Base-by-base conservation (phyloP, 1,284 basidiomycete species). In the Leccinum solheimii region DNA sequence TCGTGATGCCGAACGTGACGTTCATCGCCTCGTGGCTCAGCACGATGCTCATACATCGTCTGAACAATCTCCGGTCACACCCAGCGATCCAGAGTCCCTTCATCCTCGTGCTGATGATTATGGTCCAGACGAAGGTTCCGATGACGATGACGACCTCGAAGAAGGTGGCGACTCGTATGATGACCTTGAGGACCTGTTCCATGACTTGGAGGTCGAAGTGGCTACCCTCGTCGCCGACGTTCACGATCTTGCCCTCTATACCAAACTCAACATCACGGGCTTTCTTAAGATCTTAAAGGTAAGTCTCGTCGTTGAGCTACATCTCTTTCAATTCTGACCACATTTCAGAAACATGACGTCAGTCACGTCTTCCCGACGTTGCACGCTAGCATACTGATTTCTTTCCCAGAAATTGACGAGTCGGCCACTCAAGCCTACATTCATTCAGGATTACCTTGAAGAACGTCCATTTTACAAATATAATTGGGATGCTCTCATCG, bases 241-340 rank as follows among this genome's bases (percentile, higher is more conserved):
- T 8, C 97, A 99, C 74, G 97, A 99, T 77, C 83, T 99, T 30
- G 96, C 97, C 11, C 79, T 97, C 58, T 97, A 95, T 76, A 92
- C 92, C 5, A 98, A 98, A 77, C 85, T 98, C 66, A 98, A 98
- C 76, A 95, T 94, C 74, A 97, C 97, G 1, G 97, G 97, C 9
- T 99, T 99, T 78, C 92, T 98, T 84, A 99, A 99, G 80, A 99
- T 99, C 66, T 83, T 98, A 66, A 99, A 99, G 85, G 90, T 88
- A 56, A 14, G 68, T 64, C 45, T 50, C 30, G 5, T 57, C 36
- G 14, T 52, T 61, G 60, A 49, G n/a, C 9, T 3, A 45, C 57
- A 21, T 23, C 27, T 43, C 40, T 56, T 32, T 26, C 10, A 8
- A 14, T 62, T 57, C 62, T 66, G 26, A 66, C 0, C 6, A 40